Evolutionary conservation across 2,329 filamentous ascomycete species (phyloP), one percentile per base, ranked within the genome.

Genomic region (Pseudocercospora eumusae): DNA sequence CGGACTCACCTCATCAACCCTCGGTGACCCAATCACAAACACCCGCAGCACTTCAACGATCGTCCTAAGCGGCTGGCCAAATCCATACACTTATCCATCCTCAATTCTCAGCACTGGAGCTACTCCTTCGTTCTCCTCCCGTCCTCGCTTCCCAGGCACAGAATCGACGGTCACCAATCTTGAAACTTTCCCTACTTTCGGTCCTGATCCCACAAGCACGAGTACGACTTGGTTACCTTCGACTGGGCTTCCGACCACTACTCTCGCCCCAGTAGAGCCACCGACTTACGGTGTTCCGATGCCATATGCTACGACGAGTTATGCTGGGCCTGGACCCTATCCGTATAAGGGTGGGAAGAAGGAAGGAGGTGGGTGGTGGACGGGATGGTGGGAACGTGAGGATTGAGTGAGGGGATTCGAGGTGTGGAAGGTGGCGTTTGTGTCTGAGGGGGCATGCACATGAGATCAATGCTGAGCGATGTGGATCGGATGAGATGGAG

Each of bases 61-160:
- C 49, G 11, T 25, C 10, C 25, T 20, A 8, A 49, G 20, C 20
- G 44, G 36, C 36, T 40, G 4, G 1, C 36, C 36, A 40, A 40
- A 18, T 15, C 36, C 36, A n/a, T 40, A 40, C 15, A 13, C 36
- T 3, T 40, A 40, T 40, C 36, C 36, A n/a, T 40, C 36, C 8
- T 15, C 15, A 21, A 49, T 20, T 49, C 44, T 49, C 4, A 49
- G 20, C 20, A 49, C n/a, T 13, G n/a, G 15, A 5, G 7, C 7
- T 9, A 49, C 44, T 25, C 52, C 52, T 15, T 55, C 52, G 6
- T 55, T 33, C 28, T 31, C 52, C 8, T 31, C 21, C 6, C 50
- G 50, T 33, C 50, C 50, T 25, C 21, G 57, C 10, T 27, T 60
- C 20, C 57, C 36, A 27, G 57, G 57, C 50, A 55, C 57, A 10